Evolutionary conservation across 257 asterid genomes (phyloP), one percentile per base, ranked within the genome.

Genomic region (Handroanthus guayacan): DNA sequence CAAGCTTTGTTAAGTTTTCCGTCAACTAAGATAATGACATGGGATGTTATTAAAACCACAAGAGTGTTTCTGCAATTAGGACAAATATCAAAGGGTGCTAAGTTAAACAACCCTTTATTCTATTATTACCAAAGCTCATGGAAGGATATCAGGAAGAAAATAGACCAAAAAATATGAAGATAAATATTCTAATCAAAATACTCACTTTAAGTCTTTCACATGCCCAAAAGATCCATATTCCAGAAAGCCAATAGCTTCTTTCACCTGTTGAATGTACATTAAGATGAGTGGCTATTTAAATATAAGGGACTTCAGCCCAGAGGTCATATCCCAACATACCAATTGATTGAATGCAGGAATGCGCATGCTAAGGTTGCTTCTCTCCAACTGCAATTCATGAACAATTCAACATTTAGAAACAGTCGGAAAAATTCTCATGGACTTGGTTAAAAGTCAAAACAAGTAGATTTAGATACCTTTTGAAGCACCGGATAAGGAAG

Each of bases 161-260:
- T 67, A 45, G 48, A 37, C 45, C 16, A 2, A 20, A 39, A 71
- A 39, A 36, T 39, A 47, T 14, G 10, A 55, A 54, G 34, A 62
- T 3, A 10, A 37, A 38, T 3, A 55, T 7, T 50, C 13, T n/a
- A 17, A 62, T 38, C 14, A 44, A 47, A 50, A 47, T 39, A 86
- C 97, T 85, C 81, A 93, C 99, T 69, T 84, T n/a, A 75, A 77
- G 80, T 82, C 87, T 84, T 84, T 84, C 45, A 74, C 87, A 14
- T 75, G 54, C 57, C 79, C 85, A 36, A 80, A 74, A 51, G 80
- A 39, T 80, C 96, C 97, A 48, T 61, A 66, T 82, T 95, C 93
- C 79, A 81, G 85, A 80, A 87, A 91, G 14, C 75, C 67, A 52
- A 84, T 81, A 78, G 98, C 98, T 81, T 91, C 98, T 78, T 84